Base-by-base conservation (phyloP, 202 grass and related monocot species). In the Alloteropsis angusta region DNA sequence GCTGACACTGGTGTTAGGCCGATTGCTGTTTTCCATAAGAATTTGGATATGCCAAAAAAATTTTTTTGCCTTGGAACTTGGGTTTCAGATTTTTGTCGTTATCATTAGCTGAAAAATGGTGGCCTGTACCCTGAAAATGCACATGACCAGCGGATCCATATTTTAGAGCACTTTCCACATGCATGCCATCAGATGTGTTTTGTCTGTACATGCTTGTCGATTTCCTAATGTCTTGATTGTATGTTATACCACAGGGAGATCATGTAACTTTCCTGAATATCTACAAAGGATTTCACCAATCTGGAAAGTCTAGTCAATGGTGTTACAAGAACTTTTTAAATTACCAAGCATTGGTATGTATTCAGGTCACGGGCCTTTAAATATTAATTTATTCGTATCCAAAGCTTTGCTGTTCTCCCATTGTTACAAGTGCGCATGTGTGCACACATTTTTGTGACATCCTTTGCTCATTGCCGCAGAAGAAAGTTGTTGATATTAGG, bases 251-350 rank as follows among this genome's bases (percentile, higher is more conserved):
- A 21, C 80, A 94, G 91, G 94, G 94, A 60, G 94, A 97, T 90
- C 94, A 94, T 90, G 83, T 97, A 53, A 92, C 94, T 5, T 97
- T 84, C 66, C 80, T 97, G 78, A 97, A 97, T 83, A 87, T 97
- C 66, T 97, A 97, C 74, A 97, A 88, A 92, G 91, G 89, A 85
- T 97, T 94, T 82, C 83, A 94, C 30, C 83, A 94, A 53, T 94
- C 83, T 86, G 87, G 91, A 66, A 97, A 92, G 90, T 94, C 94
- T 78, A 90, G 89, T 62, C 91, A 97, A 67, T 97, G 94, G 94
- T 97, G 94, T 78, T 97, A 97, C 85, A 91, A 86, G 75, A 97
- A 97, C 83, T 97, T 88, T 60, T 72, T 97, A 79, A 97, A 94
- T 78, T 88, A 94, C 80, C 94, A 97, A 72, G 87, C 94, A 81